Evolutionary conservation across 148 eudicot species (phyloP).

Genomic region (Polygonum maritimum): DNA sequence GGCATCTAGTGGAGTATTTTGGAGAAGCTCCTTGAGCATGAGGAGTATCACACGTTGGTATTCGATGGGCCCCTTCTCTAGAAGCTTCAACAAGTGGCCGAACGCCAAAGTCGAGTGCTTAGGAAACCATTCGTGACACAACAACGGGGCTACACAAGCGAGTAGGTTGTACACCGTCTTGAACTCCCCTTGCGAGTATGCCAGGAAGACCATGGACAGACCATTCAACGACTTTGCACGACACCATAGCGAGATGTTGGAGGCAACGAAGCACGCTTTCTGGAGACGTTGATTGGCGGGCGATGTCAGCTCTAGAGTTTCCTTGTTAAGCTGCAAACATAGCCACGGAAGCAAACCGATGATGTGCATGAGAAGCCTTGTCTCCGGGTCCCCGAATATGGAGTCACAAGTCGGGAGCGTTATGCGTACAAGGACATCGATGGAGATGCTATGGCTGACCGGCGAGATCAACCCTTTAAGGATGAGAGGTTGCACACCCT

Average conservation of each 20-base stretch:
- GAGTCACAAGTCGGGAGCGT: constrained; percentile 88
- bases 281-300: constrained; percentile 66
- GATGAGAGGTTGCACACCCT: constrained; percentile 96
- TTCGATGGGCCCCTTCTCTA: constrained; percentile 84
- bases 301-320: constrained; percentile 49
- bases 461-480: constrained; percentile 91
- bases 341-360: constrained; percentile 96
- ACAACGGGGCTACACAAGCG: constrained; percentile 77
- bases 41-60: constrained; percentile 88
- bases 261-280: constrained; percentile 80
- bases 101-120: constrained; percentile 91
- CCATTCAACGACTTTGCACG: constrained; percentile 78
- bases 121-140: constrained; percentile 91
- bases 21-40: constrained; percentile 83
- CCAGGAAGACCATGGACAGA: constrained; percentile 67
- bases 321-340: constrained; percentile 77
- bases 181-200: constrained; percentile 84
- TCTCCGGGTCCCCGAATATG: constrained; percentile 83
- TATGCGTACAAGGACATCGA: constrained; percentile 81
- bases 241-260: constrained; percentile 80
- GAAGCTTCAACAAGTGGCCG: constrained; percentile 69
- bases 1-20: constrained; percentile 88
- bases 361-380: constrained; percentile 86
- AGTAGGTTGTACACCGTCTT: constrained; percentile 70
- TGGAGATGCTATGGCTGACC: constrained; percentile 77